These are phyloP conservation scores for Rutstroemia sp. DNA, from an alignment of 2,329 filamentous ascomycete genomes.

Conservation along the genomic window DNA sequence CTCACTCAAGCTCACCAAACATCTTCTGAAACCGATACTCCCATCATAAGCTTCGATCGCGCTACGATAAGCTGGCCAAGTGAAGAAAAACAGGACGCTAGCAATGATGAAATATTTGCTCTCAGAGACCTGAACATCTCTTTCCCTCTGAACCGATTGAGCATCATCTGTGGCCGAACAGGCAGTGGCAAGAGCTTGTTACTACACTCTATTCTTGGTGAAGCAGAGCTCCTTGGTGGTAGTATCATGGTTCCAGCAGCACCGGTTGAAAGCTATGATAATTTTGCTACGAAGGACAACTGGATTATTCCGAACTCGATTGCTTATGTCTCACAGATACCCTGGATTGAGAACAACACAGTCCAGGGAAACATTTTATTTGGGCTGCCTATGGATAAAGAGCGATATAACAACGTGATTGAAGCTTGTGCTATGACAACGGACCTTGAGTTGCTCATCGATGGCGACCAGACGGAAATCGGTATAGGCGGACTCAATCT, in stretches of 20 bases:
- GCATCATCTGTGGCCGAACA: conserved; percentile 67
- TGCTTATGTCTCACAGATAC: conserved; percentile 69
- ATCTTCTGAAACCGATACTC: conserved; percentile 31
- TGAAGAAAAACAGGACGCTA: conserved; percentile 9
- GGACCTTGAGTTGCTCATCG: conserved; percentile 65
- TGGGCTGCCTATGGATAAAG: conserved; percentile 58
- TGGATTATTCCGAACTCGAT: conserved; percentile 63
- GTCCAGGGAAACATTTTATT: conserved; percentile 73
- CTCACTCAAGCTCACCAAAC: conserved; percentile 38
- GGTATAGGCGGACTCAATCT: conserved; percentile 78
- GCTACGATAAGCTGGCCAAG: conserved; percentile 58
- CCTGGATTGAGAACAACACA: conserved; percentile 76
- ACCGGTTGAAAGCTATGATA: conserved; percentile 49
- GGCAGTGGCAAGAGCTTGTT: conserved; percentile 71
- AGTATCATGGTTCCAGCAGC: conserved; percentile 46
- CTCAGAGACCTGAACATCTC: conserved; percentile 56
- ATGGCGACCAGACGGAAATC: conserved; percentile 72
- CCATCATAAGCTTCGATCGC: conserved; percentile 50
- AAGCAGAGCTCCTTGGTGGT: conserved; percentile 61
- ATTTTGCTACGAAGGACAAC: conserved; percentile 47
- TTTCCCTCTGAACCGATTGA: conserved; percentile 62
- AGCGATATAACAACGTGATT: conserved; percentile 61
- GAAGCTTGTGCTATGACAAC: conserved; percentile 64
- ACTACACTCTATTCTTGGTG: conserved; percentile 65
- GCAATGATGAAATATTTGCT: conserved; percentile 39